Conservation (phyloP, 75 land plant species). For the Adiantum capillusveneris region DNA sequence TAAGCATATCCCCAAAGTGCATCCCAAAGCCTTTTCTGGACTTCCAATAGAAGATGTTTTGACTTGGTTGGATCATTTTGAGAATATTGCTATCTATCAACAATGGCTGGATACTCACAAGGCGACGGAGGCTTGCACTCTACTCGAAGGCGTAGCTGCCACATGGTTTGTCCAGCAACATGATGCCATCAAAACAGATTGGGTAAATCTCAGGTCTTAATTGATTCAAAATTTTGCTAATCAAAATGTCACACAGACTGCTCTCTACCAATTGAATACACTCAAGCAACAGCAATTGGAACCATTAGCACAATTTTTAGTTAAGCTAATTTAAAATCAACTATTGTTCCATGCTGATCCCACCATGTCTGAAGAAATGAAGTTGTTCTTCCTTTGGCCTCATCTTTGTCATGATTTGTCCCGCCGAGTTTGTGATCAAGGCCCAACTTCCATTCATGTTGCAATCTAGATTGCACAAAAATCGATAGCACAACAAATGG, state of each 20-base stretch:
- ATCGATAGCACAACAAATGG: too few relatives aligned
- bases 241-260: neutral
- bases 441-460: neutral
- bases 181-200: too few relatives aligned
- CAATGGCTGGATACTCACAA: too few relatives aligned
- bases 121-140: too few relatives aligned
- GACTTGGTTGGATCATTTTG: too few relatives aligned
- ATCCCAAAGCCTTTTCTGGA: too few relatives aligned
- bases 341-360: neutral
- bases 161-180: too few relatives aligned
- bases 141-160: too few relatives aligned
- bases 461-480: constrained; percentile 3
- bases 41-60: too few relatives aligned
- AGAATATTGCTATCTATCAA: too few relatives aligned
- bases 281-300: neutral
- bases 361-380: neutral
- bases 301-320: neutral
- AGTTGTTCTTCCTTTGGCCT: neutral
- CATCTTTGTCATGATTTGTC: neutral
- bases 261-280: neutral
- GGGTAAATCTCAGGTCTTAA: too few relatives aligned
- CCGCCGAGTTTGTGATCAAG: neutral
- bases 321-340: neutral
- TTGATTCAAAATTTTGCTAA: neutral
- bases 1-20: too few relatives aligned